These are phyloP conservation scores for Carex cristatella DNA, from an alignment of 176 grass and related monocot genomes.

Conservation along the genomic window DNA sequence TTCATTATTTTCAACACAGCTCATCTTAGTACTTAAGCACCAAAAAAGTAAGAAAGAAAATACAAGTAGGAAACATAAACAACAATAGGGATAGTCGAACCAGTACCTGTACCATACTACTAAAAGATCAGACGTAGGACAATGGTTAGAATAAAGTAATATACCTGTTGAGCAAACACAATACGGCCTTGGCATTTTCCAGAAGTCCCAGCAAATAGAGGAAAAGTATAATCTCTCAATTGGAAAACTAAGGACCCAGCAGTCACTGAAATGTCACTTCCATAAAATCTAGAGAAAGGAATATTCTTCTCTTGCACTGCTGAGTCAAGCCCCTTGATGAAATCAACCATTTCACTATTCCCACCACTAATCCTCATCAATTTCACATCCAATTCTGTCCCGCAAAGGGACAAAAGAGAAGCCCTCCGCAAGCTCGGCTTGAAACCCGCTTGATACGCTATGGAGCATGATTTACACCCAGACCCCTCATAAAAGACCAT, in stretches of 20 bases:
- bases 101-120: not conserved
- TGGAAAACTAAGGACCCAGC: slow-evolving; percentile 73
- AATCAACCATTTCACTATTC: slow-evolving; percentile 80
- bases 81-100: not conserved
- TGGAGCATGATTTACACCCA: slow-evolving; percentile 63
- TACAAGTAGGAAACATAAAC: not conserved
- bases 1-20: not conserved
- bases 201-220: slow-evolving; percentile 62
- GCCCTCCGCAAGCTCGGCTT: slow-evolving; percentile 60
- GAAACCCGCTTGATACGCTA: slow-evolving; percentile 88
- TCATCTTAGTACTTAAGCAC: not conserved
- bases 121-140: not conserved
- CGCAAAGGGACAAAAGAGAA: slow-evolving; percentile 93
- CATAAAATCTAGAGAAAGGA: slow-evolving; percentile 90
- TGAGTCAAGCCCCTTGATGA: slow-evolving; percentile 75
- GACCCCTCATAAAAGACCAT: slow-evolving; percentile 70
- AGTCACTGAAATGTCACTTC: slow-evolving; percentile 78
- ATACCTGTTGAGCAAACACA: slow-evolving; percentile 96
- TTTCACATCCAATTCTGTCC: slow-evolving; percentile 80
- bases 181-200: slow-evolving; percentile 82
- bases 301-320: slow-evolving; percentile 74
- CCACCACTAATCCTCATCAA: slow-evolving; percentile 79
- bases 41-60: slow-evolving; percentile 25
- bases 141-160: not conserved
- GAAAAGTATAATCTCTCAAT: slow-evolving; percentile 93